These are phyloP conservation scores for Buddleja alternifolia DNA, from an alignment of 257 asterid species.

Conservation along the genomic window DNA sequence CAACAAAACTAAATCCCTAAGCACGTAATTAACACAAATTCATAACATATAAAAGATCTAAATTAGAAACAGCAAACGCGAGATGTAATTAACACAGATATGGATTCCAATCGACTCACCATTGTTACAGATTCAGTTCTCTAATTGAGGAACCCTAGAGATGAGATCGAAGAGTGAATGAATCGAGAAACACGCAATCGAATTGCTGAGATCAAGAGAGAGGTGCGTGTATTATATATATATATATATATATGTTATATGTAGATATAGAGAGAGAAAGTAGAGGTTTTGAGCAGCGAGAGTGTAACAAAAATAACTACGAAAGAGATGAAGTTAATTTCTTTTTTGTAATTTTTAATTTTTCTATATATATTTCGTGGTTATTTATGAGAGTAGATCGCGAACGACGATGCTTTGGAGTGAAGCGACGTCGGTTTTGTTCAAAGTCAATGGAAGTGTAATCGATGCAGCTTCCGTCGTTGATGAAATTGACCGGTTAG, in stretches of 20 bases:
- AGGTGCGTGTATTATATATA: constrained; percentile 31
- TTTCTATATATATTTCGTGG: neutral
- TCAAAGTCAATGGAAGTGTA: constrained; percentile 19
- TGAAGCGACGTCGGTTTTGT: neutral
- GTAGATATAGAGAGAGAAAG: constrained; percentile 22
- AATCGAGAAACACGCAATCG: constrained; percentile 26
- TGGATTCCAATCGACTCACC: constrained; percentile 41
- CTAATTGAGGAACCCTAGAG: constrained; percentile 35
- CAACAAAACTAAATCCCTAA: constrained; percentile 3
- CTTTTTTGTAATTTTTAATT: neutral
- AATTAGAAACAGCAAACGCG: constrained; percentile 21
- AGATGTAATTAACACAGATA: constrained; percentile 28
- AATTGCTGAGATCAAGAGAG: constrained; percentile 40
- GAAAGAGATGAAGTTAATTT: constrained; percentile 29
- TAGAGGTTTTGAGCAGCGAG: constrained; percentile 29
- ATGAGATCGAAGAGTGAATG: constrained; percentile 34
- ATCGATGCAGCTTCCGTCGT: constrained; percentile 2
- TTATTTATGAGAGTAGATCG: neutral
- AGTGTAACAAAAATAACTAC: constrained; percentile 9
- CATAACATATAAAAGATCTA: constrained; percentile 38
- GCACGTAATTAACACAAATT: constrained; percentile 16
- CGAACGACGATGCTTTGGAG: neutral
- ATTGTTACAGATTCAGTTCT: constrained; percentile 34
- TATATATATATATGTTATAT: too few relatives aligned
- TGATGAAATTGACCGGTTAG: constrained; percentile 1